Evolutionary conservation across 805 yeast species (phyloP), one percentile per base, ranked within the genome.

Genomic region (Clavispora phyllophila): DNA sequence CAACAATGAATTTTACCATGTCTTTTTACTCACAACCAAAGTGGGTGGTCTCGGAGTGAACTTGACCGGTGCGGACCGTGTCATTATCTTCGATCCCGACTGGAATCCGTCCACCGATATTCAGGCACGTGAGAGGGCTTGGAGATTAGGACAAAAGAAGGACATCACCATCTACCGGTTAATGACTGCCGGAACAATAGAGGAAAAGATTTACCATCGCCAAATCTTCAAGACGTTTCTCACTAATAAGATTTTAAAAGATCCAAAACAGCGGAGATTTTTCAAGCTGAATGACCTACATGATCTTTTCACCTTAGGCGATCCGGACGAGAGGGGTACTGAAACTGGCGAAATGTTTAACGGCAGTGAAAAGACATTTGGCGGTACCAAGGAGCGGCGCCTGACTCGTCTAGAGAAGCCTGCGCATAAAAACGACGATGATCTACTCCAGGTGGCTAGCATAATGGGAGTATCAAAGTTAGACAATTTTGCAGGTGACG

Each of bases 31-130:
- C 29, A 93, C 99, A 0, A 93, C 99, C 0, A 79, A 91, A 55
- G 99, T 93, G 6, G 99, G 99, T 17, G 99, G 99, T 0, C 67
- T 93, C 31, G 99, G 99, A 17, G 87, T 91, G 1, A 91, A 91
- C 60, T 62, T 91, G 36, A 91, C 96, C 0, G 98, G 98, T 3
- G 98, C 99, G 0, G 89, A 89, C 51, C 68, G 98, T 36, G 96
- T 91, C 10, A 87, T 91, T 18, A 91, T 91, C 13, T 91, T 77
- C 59, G 99, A 91, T 56, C 99, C 99, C 0, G 98, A 93, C 63
- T 91, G 99, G 99, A 91, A 91, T 57, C 99, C 99, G 0, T 88
- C 96, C 1, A 93, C 98, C 0, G 99, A 91, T 66, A 75, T 90
- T 46, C 99, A 91, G 63, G 99, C 99, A 0, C 72, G 98, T 46